Evolutionary conservation across 2,329 filamentous ascomycete genomes (phyloP), one percentile per base, ranked within the genome.

Genomic region (Emergomyces africanus): DNA sequence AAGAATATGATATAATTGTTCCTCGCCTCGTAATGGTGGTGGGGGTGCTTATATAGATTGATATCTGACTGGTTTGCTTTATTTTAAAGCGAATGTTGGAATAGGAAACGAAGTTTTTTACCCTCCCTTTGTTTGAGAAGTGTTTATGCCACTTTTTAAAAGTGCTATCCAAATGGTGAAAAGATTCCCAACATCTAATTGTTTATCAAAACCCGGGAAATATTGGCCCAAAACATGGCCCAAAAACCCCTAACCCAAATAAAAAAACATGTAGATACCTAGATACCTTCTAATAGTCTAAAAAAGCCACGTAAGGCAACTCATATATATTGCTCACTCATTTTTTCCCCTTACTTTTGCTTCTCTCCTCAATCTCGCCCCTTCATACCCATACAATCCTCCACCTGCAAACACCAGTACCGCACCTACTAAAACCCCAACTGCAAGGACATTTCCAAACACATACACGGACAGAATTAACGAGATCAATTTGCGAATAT

Each of bases 401-500:
- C 91, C 94, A 0, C 90, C 89, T 15, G 87, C 82, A 74, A 97
- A 99, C 8, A 99, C 94, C 62, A 97, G 78, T 5, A 83, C 78
- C 0, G 92, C 91, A 2, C 94, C 94, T 4, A 89, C 61, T 57
- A 95, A 74, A 61, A 95, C 96, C 44, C 89, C 86, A 0, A 79
- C 75, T 14, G 87, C 83, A 64, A 99, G 78, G 44, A 81, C 75
- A 70, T 99, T 96, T 5, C 92, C 94, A 74, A 99, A 99, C 1
- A 99, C 74, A 82, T 90, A 92, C 61, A 97, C 95, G 66, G 91
- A 96, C 60, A 97, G 72, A 62, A 97, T 77, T 61, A 97, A 81
- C 67, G 91, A 96, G 59, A 96, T 87, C 23, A 99, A 78, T 74
- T 99, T 99, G 66, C 94, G 83, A 61, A 99, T 88, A 71, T 97